These are phyloP conservation scores for Colletotrichum cuscutae DNA, from an alignment of 2,329 filamentous ascomycete genomes.

Conservation along the genomic window DNA sequence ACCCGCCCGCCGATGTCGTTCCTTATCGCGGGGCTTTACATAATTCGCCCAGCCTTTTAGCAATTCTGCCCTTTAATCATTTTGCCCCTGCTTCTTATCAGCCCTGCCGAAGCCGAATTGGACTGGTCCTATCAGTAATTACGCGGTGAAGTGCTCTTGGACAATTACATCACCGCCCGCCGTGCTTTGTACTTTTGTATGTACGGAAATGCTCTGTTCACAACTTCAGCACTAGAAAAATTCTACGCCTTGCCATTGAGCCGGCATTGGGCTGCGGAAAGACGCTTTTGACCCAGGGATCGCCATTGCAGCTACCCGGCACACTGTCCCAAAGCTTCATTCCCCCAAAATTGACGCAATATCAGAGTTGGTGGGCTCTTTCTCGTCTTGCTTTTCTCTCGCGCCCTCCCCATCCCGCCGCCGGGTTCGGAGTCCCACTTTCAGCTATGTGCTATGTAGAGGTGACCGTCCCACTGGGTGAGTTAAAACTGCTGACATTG, in stretches of 20 bases:
- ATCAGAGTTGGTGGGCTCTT: conserved; percentile 5
- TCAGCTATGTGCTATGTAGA: not conserved
- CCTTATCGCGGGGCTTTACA: conserved; percentile 30
- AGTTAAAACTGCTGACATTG: not conserved
- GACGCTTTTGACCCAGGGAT: not conserved
- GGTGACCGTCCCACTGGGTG: not conserved
- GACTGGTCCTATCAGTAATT: not conserved
- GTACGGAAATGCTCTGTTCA: not conserved
- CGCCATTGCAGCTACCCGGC: not conserved
- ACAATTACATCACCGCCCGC: conserved; percentile 20
- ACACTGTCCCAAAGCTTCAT: not conserved
- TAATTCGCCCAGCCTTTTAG: conserved; percentile 19
- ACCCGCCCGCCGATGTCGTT: conserved; percentile 23
- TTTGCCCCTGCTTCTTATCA: conserved; percentile 24
- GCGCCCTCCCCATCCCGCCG: not conserved
- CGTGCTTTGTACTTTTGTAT: not conserved
- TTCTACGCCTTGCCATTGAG: conserved; percentile 12
- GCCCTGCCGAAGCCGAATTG: conserved; percentile 19
- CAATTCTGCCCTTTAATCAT: not conserved
- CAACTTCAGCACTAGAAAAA: not conserved
- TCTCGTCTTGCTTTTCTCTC: not conserved
- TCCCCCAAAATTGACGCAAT: conserved; percentile 17
- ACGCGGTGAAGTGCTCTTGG: no score
- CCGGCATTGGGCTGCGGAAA: conserved; percentile 3
- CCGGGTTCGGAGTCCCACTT: conserved; percentile 25